phyloP scores from a whole-genome alignment of 2,329 filamentous ascomycete species.

The Lecanicillium sp. region DNA sequence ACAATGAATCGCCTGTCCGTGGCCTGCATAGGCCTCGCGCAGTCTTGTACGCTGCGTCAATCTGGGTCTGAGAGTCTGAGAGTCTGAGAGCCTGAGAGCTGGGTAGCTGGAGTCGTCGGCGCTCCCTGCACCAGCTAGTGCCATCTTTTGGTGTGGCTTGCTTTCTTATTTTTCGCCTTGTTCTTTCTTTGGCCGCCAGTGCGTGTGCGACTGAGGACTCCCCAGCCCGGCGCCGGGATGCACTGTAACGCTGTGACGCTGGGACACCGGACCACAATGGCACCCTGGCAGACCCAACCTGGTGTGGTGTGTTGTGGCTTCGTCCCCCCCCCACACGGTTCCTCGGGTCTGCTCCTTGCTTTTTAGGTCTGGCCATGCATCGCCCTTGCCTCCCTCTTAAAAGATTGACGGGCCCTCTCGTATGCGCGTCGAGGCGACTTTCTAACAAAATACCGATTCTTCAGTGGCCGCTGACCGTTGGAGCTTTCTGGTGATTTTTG shows the following conservation, averaged over 20 bases:
- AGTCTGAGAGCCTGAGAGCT: background rate
- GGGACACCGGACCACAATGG: too few relatives aligned
- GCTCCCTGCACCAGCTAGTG: too few relatives aligned
- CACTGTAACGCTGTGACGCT: too few relatives aligned
- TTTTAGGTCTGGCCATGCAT: constrained; percentile 6
- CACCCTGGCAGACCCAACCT: background rate
- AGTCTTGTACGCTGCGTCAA: constrained; percentile 3
- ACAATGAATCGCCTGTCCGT: background rate
- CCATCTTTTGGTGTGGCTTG: constrained; percentile 5
- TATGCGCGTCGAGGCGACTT: constrained; percentile 1
- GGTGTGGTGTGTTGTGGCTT: constrained; percentile 6
- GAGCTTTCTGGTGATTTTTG: too few relatives aligned
- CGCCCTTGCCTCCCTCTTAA: constrained; percentile 8
- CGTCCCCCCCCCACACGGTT: constrained; percentile 2
- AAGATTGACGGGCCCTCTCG: constrained; percentile 9
- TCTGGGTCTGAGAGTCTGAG: constrained; percentile 9
- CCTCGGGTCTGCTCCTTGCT: constrained; percentile 7
- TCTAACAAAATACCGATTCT: background rate
- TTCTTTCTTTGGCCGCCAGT: constrained; percentile 7
- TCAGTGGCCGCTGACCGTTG: too few relatives aligned
- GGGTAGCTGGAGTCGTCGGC: too few relatives aligned
- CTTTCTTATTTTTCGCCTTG: constrained; percentile 4
- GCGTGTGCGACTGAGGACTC: too few relatives aligned
- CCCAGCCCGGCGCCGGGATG: too few relatives aligned
- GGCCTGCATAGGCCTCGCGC: background rate